Conservation (phyloP, 306 rosid genomes). For the Vigna unguiculata region DNA sequence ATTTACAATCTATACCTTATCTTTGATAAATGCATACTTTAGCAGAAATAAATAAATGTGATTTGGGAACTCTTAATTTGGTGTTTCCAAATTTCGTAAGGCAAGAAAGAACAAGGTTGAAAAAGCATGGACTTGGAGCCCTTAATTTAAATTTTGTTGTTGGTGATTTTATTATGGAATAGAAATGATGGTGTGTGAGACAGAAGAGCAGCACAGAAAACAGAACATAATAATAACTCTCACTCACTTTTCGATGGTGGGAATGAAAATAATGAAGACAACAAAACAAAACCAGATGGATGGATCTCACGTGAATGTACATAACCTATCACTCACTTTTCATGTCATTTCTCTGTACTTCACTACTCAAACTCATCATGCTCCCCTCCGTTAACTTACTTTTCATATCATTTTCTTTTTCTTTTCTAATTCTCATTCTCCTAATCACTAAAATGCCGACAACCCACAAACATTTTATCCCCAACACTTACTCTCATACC, state of each 20-base stretch:
- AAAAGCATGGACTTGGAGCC: too few species aligned
- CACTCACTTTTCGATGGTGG: background rate
- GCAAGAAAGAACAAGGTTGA: background rate
- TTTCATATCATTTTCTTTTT: background rate
- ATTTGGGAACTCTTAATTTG: too few species aligned
- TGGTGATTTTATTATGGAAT: background rate
- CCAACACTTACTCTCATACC: background rate
- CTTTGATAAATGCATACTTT: too few species aligned
- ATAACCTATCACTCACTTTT: background rate
- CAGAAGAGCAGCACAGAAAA: background rate
- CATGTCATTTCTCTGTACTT: background rate
- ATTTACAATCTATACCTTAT: too few species aligned
- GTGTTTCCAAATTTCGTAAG: too few species aligned
- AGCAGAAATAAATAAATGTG: too few species aligned
- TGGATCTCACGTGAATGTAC: constrained; percentile 3
- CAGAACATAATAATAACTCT: background rate
- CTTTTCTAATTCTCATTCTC: background rate
- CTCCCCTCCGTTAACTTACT: constrained; percentile 20
- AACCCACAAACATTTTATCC: background rate
- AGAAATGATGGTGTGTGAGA: background rate
- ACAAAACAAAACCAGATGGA: constrained; percentile 20
- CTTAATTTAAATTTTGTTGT: background rate
- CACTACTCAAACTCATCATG: background rate
- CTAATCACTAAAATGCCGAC: background rate
- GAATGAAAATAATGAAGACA: background rate